Base-by-base conservation (phyloP, 2,329 filamentous ascomycete genomes). In the Fusarium poae region DNA sequence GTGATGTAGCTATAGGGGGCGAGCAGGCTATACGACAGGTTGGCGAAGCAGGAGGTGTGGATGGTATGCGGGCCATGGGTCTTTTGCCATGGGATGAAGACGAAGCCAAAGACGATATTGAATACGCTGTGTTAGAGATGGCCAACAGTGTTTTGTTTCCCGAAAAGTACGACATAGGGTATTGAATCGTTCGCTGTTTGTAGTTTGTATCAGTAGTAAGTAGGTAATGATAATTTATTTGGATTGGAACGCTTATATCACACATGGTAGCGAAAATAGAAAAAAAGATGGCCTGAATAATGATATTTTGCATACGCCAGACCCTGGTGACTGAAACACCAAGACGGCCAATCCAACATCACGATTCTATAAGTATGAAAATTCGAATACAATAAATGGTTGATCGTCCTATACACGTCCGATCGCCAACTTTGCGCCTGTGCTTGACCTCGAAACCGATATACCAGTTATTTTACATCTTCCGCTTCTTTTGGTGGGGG, bases 91-190 rank as follows among this genome's bases (percentile, higher is more conserved):
- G 79, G 76, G 79, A 82, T 32, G 79, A 81, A 56, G 75, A 78
- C 23, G 77, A 79, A 29, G 78, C 76, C 13, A 50, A 56, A 13
- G 69, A 71, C 13, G 76, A 79, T n/a, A 59, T 55, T 16, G 80
- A 81, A 70, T 73, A 74, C 62, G 71, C 70, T 35, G 74, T 82
- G 16, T 54, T 82, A 46, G 72, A 75, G 9, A 77, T 79, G 75
- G 79, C 79, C 5, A 82, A 82, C 56, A 74, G 71, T 45, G 79
- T 82, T n/a, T 60, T 82, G 57, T 82, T 82, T 70, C 80, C 80
- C 0, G 79, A 81, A 63, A 73, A 77, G 57, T 81, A 76, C 56
- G 78, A 79, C 48, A 63, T 63, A 12, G 35, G 42, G 10, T 64
- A 64, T 25, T 74, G 44, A 54, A 37, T 11, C 30, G 5, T 35